phyloP scores from a whole-genome alignment of 164 flowering plant species.

The Buxus sempervirens region DNA sequence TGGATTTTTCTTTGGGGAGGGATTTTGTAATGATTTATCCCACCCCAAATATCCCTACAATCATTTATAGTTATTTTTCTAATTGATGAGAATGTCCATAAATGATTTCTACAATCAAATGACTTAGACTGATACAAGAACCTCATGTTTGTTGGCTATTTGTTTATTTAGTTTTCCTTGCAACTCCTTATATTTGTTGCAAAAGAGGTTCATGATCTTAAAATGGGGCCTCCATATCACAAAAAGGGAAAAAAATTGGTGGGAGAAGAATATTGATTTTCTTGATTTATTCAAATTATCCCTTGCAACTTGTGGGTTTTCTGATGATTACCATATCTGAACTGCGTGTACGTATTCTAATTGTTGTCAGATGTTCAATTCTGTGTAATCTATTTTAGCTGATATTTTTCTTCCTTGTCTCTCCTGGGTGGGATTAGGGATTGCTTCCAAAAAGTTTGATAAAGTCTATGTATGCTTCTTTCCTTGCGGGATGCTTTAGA shows the following conservation, averaged over 20 bases:
- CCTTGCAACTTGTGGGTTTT: neutral
- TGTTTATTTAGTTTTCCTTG: neutral
- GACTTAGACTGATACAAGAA: no score
- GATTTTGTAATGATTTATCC: no score
- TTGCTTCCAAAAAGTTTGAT: constrained; percentile 54
- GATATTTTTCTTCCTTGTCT: neutral
- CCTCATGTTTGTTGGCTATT: neutral
- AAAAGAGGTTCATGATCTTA: neutral
- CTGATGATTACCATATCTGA: neutral
- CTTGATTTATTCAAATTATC: neutral
- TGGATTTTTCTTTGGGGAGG: no score
- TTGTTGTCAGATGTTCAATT: no score
- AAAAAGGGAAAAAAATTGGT: neutral
- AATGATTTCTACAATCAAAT: no score
- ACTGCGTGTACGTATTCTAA: neutral
- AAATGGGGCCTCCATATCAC: neutral
- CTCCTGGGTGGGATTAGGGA: constrained; percentile 38
- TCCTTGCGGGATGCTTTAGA: constrained; percentile 92
- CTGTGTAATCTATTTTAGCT: neutral
- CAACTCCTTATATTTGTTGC: neutral
- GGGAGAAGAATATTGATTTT: neutral
- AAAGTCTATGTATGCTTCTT: constrained; percentile 87
- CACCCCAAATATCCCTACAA: no score
- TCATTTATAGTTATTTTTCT: no score
- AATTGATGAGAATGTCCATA: no score